phyloP scores from a whole-genome alignment of 345 rosid species.

The Melaleuca alternifolia region DNA sequence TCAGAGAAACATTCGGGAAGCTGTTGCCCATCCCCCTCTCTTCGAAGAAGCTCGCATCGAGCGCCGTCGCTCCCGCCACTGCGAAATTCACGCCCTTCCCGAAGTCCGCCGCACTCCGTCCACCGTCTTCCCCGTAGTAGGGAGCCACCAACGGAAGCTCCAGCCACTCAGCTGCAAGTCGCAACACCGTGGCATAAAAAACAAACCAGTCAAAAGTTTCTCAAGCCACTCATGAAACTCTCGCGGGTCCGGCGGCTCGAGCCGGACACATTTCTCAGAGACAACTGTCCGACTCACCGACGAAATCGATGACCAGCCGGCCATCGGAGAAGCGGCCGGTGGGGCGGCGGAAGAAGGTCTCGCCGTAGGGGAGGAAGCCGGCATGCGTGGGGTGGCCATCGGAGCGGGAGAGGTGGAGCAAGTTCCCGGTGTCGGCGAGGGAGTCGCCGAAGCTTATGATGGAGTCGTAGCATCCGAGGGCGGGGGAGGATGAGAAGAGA shows the following conservation, averaged over 20 bases:
- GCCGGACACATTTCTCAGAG: not conserved
- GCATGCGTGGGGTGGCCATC: slow-evolving; percentile 5
- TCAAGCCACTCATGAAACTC: not conserved
- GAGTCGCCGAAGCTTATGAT: slow-evolving; percentile 61
- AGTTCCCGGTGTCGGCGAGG: slow-evolving; percentile 39
- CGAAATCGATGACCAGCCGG: slow-evolving; percentile 43
- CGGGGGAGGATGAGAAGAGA: not conserved
- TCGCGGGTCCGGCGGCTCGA: not conserved
- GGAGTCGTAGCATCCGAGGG: slow-evolving; percentile 5
- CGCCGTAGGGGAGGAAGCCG: slow-evolving; percentile 32
- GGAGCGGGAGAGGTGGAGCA: slow-evolving; percentile 1
- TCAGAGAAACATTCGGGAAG: slow-evolving; percentile 18
- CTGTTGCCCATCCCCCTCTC: slow-evolving; percentile 14
- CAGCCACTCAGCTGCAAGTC: slow-evolving; percentile 21
- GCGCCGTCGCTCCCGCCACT: slow-evolving; percentile 38
- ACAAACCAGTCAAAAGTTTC: not conserved
- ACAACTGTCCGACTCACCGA: slow-evolving; percentile 14
- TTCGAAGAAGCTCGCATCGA: slow-evolving; percentile 14
- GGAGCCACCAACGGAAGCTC: slow-evolving; percentile 31
- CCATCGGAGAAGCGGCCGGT: slow-evolving; percentile 44
- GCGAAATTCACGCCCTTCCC: slow-evolving; percentile 41
- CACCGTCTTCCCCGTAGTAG: slow-evolving; percentile 14
- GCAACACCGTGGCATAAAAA: not conserved
- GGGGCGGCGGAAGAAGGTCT: slow-evolving; percentile 30
- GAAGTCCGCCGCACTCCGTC: slow-evolving; percentile 3